phyloP scores from a whole-genome alignment of 257 asterid species.

The Capsicum baccatum region DNA sequence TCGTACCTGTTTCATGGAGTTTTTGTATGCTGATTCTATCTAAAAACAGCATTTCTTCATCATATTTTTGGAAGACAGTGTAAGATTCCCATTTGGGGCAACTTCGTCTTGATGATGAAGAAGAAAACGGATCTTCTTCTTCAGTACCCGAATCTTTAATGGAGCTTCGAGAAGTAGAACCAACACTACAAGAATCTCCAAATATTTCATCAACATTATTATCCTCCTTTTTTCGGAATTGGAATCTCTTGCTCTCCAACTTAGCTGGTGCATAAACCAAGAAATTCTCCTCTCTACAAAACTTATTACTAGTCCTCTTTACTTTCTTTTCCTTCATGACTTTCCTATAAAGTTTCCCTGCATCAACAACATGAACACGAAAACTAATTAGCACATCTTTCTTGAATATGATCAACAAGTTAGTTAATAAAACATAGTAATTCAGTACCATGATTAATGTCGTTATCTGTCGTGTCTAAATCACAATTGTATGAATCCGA shows the following conservation, averaged over 20 bases:
- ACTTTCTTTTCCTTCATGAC: slow-evolving; percentile 14
- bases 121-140: slow-evolving; percentile 86
- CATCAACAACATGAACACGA: not conserved
- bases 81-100: slow-evolving; percentile 98
- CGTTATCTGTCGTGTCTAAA: slow-evolving; percentile 34
- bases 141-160: slow-evolving; percentile 60
- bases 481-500: slow-evolving; percentile 19
- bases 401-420: not conserved
- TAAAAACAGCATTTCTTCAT: slow-evolving; percentile 88
- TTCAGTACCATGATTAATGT: slow-evolving; percentile 41
- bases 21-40: slow-evolving; percentile 79
- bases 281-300: slow-evolving; percentile 49
- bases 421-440: not conserved
- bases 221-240: slow-evolving; percentile 41
- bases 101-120: slow-evolving; percentile 87
- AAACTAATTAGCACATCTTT: not conserved
- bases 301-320: slow-evolving; percentile 38
- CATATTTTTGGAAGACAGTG: slow-evolving; percentile 85
- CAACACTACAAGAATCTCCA: slow-evolving; percentile 72
- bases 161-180: slow-evolving; percentile 87
- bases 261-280: slow-evolving; percentile 55
- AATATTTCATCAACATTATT: slow-evolving; percentile 46
- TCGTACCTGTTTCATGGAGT: slow-evolving; percentile 82
- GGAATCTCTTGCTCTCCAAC: slow-evolving; percentile 55
- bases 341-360: slow-evolving; percentile 7